Evolutionary conservation across 768 basidiomycete species (phyloP).

Genomic region (Kwoniella sp.): DNA sequence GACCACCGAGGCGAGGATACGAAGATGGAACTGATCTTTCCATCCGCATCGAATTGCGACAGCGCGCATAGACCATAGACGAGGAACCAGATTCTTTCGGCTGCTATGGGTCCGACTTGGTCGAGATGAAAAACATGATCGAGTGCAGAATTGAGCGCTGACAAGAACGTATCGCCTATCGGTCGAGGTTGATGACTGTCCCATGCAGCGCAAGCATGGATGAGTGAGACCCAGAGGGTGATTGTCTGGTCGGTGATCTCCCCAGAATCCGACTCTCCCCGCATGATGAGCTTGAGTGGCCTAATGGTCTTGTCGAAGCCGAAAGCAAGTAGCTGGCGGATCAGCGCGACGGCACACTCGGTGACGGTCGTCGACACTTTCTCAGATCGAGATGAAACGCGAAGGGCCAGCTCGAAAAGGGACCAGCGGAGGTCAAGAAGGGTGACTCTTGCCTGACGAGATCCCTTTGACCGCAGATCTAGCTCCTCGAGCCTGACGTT

Average conservation of each 20-base stretch:
- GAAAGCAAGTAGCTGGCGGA: constrained; percentile 63
- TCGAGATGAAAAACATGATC: constrained; percentile 32
- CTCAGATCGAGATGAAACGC: background rate
- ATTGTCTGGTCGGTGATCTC: constrained; percentile 60
- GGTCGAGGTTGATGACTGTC: constrained; percentile 58
- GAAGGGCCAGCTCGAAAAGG: constrained; percentile 20
- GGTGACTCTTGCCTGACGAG: background rate
- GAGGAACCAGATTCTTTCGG: constrained; percentile 72
- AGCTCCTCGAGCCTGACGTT: constrained; percentile 8
- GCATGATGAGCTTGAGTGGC: constrained; percentile 56
- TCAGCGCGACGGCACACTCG: constrained; percentile 55
- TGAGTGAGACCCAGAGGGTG: constrained; percentile 75
- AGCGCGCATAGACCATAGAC: constrained; percentile 72
- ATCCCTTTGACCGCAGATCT: constrained; percentile 2
- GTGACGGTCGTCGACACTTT: constrained; percentile 6
- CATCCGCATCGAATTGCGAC: constrained; percentile 73
- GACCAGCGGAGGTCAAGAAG: constrained; percentile 32
- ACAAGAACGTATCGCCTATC: constrained; percentile 56
- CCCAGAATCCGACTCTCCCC: constrained; percentile 56
- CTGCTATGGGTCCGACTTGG: constrained; percentile 50
- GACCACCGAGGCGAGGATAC: constrained; percentile 63
- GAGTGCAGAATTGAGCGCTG: constrained; percentile 29
- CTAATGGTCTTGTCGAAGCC: constrained; percentile 62
- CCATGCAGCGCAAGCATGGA: constrained; percentile 62
- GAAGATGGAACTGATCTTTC: constrained; percentile 61